These are phyloP conservation scores for Pichia exigua DNA, from an alignment of 805 yeast genomes.

Conservation along the genomic window DNA sequence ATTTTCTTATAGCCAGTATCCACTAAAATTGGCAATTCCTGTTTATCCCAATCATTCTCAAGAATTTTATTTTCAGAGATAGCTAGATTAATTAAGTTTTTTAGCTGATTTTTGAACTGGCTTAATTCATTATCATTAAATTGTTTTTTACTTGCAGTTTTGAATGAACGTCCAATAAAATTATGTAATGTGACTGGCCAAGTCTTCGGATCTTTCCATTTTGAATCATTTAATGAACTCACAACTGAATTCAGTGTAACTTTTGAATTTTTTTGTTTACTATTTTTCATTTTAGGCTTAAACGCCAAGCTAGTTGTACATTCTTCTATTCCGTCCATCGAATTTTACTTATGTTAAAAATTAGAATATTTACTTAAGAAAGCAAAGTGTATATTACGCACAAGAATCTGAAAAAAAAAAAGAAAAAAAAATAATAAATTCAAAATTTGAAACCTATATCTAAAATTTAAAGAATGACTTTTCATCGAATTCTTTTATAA, in stretches of 20 bases:
- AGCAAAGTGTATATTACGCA: background rate
- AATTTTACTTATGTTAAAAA: too few relatives aligned
- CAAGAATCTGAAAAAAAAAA: background rate
- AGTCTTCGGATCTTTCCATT: conserved; percentile 24
- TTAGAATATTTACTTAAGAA: too few relatives aligned
- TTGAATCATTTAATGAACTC: background rate
- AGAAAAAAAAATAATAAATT: background rate
- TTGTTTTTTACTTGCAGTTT: conserved; percentile 30
- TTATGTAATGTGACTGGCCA: conserved; percentile 53
- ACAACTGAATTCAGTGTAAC: conserved; percentile 19
- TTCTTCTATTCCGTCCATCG: background rate
- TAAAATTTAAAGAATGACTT: too few relatives aligned
- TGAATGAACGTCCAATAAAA: conserved; percentile 43
- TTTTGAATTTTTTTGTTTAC: conserved; percentile 8
- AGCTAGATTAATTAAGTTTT: conserved; percentile 41
- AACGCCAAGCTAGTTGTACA: background rate
- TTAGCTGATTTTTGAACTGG: conserved; percentile 43
- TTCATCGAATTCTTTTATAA: background rate
- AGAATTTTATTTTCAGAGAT: conserved; percentile 35
- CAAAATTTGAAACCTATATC: background rate
- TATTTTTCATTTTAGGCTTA: background rate
- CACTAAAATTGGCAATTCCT: conserved; percentile 39
- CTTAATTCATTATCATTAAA: conserved; percentile 20
- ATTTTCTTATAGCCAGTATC: conserved; percentile 9
- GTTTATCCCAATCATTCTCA: conserved; percentile 46